Evolutionary conservation across 257 asterid genomes (phyloP).

Genomic region (Nicotiana benthamiana): DNA sequence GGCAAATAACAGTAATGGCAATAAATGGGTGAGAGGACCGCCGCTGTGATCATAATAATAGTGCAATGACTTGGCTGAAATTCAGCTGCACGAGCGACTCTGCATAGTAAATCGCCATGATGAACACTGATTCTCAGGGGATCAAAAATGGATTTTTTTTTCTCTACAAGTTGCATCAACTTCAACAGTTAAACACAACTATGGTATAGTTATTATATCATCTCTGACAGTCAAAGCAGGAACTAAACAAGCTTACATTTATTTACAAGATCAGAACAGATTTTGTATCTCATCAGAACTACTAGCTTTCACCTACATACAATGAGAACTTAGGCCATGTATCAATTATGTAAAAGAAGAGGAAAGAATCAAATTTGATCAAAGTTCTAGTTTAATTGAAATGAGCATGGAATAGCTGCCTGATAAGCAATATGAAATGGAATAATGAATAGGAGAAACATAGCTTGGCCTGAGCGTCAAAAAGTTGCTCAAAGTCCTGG

Average conservation of each 20-base stretch:
- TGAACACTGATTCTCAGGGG: neutral
- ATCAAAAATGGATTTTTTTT: neutral
- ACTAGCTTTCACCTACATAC: neutral
- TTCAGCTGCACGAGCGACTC: neutral
- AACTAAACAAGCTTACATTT: neutral
- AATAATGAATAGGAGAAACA: slow-evolving; percentile 8
- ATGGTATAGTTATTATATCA: neutral
- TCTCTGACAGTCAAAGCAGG: neutral
- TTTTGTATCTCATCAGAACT: neutral
- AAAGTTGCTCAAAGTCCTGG: slow-evolving; percentile 79
- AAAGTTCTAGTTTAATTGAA: neutral
- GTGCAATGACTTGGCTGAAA: neutral
- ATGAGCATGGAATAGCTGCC: neutral
- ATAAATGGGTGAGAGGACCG: neutral
- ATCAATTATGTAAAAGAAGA: neutral
- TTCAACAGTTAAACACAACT: neutral
- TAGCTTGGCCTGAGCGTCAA: neutral
- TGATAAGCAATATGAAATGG: neutral
- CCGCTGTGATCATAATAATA: neutral
- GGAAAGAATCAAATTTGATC: neutral
- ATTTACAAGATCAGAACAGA: neutral
- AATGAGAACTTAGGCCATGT: neutral
- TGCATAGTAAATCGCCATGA: neutral
- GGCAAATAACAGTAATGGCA: neutral
- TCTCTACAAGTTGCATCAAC: neutral